Base-by-base conservation (phyloP, 2,329 filamentous ascomycete species). In the Colletotrichum kahawae region DNA sequence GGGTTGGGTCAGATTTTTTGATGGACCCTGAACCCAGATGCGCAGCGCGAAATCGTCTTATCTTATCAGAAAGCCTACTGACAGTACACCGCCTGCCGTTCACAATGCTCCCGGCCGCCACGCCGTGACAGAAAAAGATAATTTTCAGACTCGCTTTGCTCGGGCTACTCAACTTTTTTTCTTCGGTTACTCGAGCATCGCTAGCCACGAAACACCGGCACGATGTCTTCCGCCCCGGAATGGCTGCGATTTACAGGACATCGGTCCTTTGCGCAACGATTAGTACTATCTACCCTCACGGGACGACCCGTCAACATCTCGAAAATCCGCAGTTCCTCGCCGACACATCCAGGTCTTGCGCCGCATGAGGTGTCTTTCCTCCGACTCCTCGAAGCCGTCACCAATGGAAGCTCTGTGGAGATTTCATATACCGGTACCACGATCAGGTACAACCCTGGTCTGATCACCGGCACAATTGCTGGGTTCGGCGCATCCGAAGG, bases 371-470 rank as follows among this genome's bases (percentile, higher is more conserved):
- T 98, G 80, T 98, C 97, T 62, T 96, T 99, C 84, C 91, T 99
- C 36, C 96, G 97, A 72, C 94, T 99, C 21, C 93, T 99, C 81
- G 97, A 98, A 84, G 91, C 95, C 79, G 90, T 99, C 80, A 99
- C 97, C 81, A 99, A 99, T 88, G 97, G 97, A 85, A 95, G 94
- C 73, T 93, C 94, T 71, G 95, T 98, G 86, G 96, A 98, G 81
- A 98, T 99, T 79, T 98, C 95, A 13, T 97, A 98, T 86, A 98
- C 95, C 2, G 97, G 97, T 82, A 98, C 97, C 1, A 96, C 95
- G 1, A 91, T 99, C 71, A 93, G 96, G 48, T 99, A 97, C 86
- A 94, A 95, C 78, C 97, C 97, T 0, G 97, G 97, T 43, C 88
- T 99, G 54, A 97, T 99, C 80, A 97, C 95, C 0, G 97, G 97